Percentiles rank a stretch among this genome's conserved stretches.
These are phyloP conservation scores for Pouteria glomerata DNA, from an alignment of 148 eudicot species.

Conservation along the genomic window DNA sequence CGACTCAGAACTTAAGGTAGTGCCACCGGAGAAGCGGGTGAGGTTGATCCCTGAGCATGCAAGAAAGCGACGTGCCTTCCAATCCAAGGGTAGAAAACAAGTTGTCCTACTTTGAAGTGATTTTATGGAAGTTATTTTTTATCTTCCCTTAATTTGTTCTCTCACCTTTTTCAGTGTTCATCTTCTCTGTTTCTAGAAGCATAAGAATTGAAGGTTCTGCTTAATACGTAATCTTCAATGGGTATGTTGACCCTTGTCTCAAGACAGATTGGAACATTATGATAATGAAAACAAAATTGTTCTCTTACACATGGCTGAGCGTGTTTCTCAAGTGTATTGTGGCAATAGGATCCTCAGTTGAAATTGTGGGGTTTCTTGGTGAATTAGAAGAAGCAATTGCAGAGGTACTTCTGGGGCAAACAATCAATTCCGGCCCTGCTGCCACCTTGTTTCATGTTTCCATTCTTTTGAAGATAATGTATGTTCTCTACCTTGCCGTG, in stretches of 20 bases:
- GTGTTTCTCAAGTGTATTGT: neutral
- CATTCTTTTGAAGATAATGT: too few species aligned
- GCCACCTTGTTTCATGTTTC: too few species aligned
- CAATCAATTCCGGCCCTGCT: too few species aligned
- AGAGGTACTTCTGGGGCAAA: too few species aligned
- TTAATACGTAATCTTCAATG: neutral
- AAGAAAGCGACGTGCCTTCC: constrained; percentile 64
- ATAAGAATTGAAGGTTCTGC: neutral
- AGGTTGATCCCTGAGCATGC: constrained; percentile 74
- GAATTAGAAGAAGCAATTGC: too few species aligned
- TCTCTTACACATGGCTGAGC: neutral
- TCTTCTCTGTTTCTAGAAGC: constrained; percentile 11
- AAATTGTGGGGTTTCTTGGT: too few species aligned
- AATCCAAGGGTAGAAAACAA: constrained; percentile 13
- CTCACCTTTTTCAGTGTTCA: neutral
- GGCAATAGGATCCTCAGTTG: too few species aligned
- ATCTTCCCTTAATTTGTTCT: constrained; percentile 8
- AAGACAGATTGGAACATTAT: neutral
- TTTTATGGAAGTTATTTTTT: constrained; percentile 4
- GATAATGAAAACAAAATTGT: neutral
- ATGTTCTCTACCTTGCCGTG: too few species aligned
- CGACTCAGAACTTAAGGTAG: constrained; percentile 70
- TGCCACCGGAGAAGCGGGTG: constrained; percentile 46
- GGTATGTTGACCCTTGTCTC: neutral
- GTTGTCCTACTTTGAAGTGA: constrained; percentile 2